Evolutionary conservation across 2,329 filamentous ascomycete species (phyloP).

Genomic region (Neopestalotiopsis rosae): DNA sequence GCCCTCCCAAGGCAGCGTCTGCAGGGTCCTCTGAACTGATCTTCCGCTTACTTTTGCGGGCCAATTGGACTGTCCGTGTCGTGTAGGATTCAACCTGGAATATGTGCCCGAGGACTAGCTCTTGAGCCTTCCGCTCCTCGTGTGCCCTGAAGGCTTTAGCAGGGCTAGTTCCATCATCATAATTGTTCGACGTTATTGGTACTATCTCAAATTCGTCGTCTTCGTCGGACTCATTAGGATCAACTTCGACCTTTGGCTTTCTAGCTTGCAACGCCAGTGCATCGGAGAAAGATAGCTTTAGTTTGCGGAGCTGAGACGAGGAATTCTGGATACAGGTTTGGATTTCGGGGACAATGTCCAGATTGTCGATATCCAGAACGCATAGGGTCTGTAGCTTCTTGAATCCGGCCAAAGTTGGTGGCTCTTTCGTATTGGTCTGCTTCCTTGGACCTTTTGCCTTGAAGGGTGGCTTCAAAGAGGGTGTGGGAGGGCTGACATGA

Average conservation of each 20-base stretch:
- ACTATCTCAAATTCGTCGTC: slow-evolving; percentile 60
- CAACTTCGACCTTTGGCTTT: slow-evolving; percentile 45
- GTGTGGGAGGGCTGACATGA: slow-evolving; percentile 34
- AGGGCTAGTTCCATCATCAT: slow-evolving; percentile 45
- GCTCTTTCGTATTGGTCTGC: slow-evolving; percentile 42
- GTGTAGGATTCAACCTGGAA: slow-evolving; percentile 54
- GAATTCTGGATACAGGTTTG: slow-evolving; percentile 60
- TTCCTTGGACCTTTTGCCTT: slow-evolving; percentile 40
- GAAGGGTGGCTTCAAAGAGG: slow-evolving; percentile 41
- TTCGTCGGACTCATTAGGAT: slow-evolving; percentile 55
- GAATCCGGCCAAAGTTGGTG: slow-evolving; percentile 63
- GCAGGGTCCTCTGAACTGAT: slow-evolving; percentile 25
- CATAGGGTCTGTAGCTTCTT: slow-evolving; percentile 57
- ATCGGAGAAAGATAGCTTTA: slow-evolving; percentile 65
- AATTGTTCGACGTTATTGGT: slow-evolving; percentile 34
- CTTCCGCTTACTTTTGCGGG: slow-evolving; percentile 35
- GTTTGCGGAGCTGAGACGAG: slow-evolving; percentile 55
- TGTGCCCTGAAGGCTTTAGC: slow-evolving; percentile 53
- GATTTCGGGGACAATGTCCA: slow-evolving; percentile 62
- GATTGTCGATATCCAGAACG: slow-evolving; percentile 64
- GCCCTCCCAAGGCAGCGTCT: not conserved
- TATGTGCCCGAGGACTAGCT: slow-evolving; percentile 56
- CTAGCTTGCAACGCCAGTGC: slow-evolving; percentile 52
- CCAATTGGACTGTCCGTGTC: slow-evolving; percentile 38
- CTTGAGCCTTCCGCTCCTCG: slow-evolving; percentile 60